A percentile compares a stretch with the other conserved stretches of the same genome.
These are phyloP conservation scores for Rhodocollybia butyracea DNA, from an alignment of 768 basidiomycete species.

Conservation along the genomic window DNA sequence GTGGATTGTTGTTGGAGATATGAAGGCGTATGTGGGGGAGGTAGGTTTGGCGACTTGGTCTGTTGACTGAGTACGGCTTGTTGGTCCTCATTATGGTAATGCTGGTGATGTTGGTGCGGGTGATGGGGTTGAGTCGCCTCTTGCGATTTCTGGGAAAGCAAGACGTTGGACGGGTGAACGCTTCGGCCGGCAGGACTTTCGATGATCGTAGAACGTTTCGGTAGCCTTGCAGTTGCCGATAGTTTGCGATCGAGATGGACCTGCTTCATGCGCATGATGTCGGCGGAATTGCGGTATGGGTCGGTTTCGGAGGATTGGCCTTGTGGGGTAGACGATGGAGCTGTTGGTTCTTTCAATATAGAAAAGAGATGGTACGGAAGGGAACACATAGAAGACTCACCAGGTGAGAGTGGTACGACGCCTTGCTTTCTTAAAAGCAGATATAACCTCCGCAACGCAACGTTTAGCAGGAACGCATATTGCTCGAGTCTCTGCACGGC, in stretches of 20 bases:
- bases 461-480: constrained; percentile 95
- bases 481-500: constrained; percentile 94
- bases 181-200: constrained; percentile 90
- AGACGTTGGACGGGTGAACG: constrained; percentile 67
- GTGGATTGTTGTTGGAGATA: constrained; percentile 25
- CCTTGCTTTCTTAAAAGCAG: constrained; percentile 84
- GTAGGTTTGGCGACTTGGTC: constrained; percentile 26
- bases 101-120: constrained; percentile 13
- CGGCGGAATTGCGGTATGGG: constrained; percentile 81
- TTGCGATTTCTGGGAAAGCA: constrained; percentile 45
- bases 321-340: constrained; percentile 29
- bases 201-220: constrained; percentile 92
- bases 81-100: constrained; percentile 23
- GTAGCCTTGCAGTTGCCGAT: constrained; percentile 87
- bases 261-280: constrained; percentile 93
- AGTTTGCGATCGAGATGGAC: constrained; percentile 94
- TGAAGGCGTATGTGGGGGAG: constrained; percentile 26
- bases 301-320: constrained; percentile 45
- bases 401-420: constrained; percentile 79
- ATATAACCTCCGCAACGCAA: constrained; percentile 89
- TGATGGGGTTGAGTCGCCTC: constrained; percentile 38
- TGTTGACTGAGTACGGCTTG: constrained; percentile 26
- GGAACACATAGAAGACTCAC: constrained; percentile 36
- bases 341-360: constrained; percentile 16
- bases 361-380: constrained; percentile 9